Percentiles rank a stretch among this genome's conserved stretches.
Evolutionary conservation across 1,139 yeast genomes (phyloP).

Genomic region (Taphrina deformans): DNA sequence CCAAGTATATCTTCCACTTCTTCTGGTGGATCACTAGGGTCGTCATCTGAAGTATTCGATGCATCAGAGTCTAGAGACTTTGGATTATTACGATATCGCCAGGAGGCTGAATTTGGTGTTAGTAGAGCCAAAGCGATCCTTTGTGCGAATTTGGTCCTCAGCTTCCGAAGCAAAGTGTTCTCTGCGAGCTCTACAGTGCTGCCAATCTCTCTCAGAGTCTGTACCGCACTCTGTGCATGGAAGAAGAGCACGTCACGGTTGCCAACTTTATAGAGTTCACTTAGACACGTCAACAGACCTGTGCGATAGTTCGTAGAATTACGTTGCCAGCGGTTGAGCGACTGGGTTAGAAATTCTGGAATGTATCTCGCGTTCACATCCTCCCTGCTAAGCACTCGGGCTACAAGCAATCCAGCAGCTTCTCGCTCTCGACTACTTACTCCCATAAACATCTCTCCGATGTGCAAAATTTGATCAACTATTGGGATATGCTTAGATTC

Average conservation of each 20-base stretch:
- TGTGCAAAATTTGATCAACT: conserved; percentile 46
- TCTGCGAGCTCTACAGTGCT: conserved; percentile 10
- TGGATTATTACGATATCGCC: conserved; percentile 25
- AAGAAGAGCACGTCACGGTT: conserved; percentile 22
- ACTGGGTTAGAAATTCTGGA: conserved; percentile 5
- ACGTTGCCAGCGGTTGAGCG: neutral
- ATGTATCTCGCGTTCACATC: conserved; percentile 42
- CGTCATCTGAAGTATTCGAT: neutral
- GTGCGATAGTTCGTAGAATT: conserved; percentile 10
- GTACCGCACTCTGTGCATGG: neutral
- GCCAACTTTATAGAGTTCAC: conserved; percentile 22
- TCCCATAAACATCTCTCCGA: conserved; percentile 47
- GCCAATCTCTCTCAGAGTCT: neutral
- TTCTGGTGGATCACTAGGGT: conserved; percentile 37
- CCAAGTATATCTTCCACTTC: conserved; percentile 51
- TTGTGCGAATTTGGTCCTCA: conserved; percentile 39
- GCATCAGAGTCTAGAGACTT: neutral
- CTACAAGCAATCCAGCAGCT: conserved; percentile 50
- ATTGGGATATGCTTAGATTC: conserved; percentile 41
- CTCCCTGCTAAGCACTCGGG: conserved; percentile 49
- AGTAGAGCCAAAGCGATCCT: conserved; percentile 39
- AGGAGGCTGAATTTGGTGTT: conserved; percentile 26
- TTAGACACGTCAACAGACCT: conserved; percentile 19
- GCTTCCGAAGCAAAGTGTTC: conserved; percentile 37
- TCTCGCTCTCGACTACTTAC: conserved; percentile 55